Conservation (phyloP, 495 filamentous ascomycete genomes). For the Daldinia grandis region DNA sequence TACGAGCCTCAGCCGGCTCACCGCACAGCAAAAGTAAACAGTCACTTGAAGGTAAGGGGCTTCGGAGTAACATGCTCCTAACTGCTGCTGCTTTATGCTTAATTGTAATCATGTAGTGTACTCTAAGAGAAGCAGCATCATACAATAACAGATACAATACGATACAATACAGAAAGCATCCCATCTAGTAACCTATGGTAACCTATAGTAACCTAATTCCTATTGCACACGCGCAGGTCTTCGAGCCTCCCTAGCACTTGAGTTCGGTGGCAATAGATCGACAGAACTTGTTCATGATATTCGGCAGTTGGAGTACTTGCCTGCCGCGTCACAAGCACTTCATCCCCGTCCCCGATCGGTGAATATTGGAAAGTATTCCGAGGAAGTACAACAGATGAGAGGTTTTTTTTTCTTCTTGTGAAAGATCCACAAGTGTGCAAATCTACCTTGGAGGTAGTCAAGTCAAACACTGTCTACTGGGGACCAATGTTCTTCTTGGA, state of each 20-base stretch:
- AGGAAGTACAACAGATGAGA: constrained; percentile 28
- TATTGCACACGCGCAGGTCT: not conserved
- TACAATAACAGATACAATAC: too few relatives aligned
- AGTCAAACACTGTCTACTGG: constrained; percentile 12
- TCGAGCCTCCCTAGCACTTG: not conserved
- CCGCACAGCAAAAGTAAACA: not conserved
- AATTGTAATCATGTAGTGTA: constrained; percentile 16
- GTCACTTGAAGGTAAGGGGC: not conserved
- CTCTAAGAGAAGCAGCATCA: constrained; percentile 5
- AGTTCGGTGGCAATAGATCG: constrained; percentile 13
- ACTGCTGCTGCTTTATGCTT: not conserved
- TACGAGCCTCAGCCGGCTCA: not conserved
- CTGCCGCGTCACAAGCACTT: constrained; percentile 25
- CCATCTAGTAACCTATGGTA: not conserved
- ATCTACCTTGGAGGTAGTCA: constrained; percentile 3
- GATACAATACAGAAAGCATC: constrained; percentile 20
- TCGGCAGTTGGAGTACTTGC: constrained; percentile 27
- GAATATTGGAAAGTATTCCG: constrained; percentile 27
- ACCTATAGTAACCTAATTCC: too few relatives aligned
- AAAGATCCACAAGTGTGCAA: constrained; percentile 22
- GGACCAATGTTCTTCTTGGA: constrained; percentile 3
- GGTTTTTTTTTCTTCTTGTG: constrained; percentile 23
- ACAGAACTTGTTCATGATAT: constrained; percentile 10
- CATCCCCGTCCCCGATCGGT: constrained; percentile 36
- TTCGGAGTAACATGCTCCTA: constrained; percentile 1